phyloP scores from a whole-genome alignment of 1,284 basidiomycete species.

The Coriolopsis trogii region DNA sequence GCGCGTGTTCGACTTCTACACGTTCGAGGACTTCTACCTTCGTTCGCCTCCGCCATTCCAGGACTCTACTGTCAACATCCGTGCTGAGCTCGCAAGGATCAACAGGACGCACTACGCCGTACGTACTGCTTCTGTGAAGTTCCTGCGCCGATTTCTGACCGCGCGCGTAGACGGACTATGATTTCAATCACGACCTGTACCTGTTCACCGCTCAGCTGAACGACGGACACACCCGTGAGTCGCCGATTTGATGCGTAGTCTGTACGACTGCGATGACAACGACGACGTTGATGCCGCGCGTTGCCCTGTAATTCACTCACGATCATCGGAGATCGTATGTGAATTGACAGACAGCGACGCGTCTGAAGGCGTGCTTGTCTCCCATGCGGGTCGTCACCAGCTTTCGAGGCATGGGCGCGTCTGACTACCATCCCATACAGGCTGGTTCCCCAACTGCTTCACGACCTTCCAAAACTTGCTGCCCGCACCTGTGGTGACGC shows the following conservation, averaged over 20 bases:
- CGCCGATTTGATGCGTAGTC: background rate
- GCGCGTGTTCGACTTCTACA: constrained; percentile 65
- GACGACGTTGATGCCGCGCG: too few relatives aligned
- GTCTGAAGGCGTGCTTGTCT: background rate
- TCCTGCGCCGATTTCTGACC: background rate
- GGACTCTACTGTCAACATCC: constrained; percentile 60
- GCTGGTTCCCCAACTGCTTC: constrained; percentile 64
- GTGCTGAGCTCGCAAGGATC: constrained; percentile 49
- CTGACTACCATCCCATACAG: too few relatives aligned
- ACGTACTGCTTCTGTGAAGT: constrained; percentile 15
- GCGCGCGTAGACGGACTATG: constrained; percentile 47
- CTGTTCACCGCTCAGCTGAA: constrained; percentile 60
- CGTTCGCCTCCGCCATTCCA: constrained; percentile 63
- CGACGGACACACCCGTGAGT: constrained; percentile 65
- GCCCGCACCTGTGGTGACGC: constrained; percentile 58
- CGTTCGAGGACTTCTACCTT: constrained; percentile 65
- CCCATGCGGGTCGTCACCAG: background rate
- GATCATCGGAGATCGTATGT: background rate
- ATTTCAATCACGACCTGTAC: constrained; percentile 63
- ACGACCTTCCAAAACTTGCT: constrained; percentile 58
- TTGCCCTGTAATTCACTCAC: background rate
- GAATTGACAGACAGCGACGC: background rate
- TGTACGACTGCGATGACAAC: too few relatives aligned
- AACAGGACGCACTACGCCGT: constrained; percentile 51
- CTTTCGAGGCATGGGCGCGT: too few relatives aligned